Evolutionary conservation across 345 rosid genomes (phyloP).

Genomic region (Eutrema yunnanense): DNA sequence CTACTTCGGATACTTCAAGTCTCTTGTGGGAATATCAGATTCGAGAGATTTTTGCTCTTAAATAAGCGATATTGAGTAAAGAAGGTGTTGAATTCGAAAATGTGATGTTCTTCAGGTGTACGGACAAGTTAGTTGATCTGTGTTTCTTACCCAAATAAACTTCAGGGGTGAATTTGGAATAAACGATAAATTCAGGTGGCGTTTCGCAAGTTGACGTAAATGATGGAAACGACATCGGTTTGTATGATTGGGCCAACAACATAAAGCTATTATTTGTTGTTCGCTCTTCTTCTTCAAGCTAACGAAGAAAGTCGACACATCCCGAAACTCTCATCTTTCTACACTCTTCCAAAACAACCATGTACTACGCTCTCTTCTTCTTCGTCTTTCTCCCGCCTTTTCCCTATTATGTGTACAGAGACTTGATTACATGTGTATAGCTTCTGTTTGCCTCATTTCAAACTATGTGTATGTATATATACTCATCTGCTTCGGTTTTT

Average conservation of each 20-base stretch:
- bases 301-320: conserved; percentile 9
- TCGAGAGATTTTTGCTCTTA: neutral
- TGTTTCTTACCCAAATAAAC: neutral
- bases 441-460: neutral
- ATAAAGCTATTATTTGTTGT: neutral
- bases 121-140: neutral
- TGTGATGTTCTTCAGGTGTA: neutral
- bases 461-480: neutral
- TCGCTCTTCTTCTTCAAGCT: conserved; percentile 21
- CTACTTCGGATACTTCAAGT: neutral
- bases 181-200: neutral
- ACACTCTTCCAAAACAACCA: conserved; percentile 1
- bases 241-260: neutral
- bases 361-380: conserved; percentile 21
- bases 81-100: neutral
- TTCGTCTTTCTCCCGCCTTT: conserved; percentile 9
- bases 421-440: neutral
- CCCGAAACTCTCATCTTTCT: neutral
- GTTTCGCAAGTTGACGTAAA: neutral
- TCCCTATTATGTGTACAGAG: neutral
- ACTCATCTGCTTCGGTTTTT: conserved; percentile 20
- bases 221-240: neutral
- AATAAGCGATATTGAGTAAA: neutral
- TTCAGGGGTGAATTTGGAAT: neutral
- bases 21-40: neutral